A percentile compares a stretch with the other conserved stretches of the same genome.
phyloP scores from a whole-genome alignment of 1,284 basidiomycete genomes.

The Exobasidium cylindrosporum region DNA sequence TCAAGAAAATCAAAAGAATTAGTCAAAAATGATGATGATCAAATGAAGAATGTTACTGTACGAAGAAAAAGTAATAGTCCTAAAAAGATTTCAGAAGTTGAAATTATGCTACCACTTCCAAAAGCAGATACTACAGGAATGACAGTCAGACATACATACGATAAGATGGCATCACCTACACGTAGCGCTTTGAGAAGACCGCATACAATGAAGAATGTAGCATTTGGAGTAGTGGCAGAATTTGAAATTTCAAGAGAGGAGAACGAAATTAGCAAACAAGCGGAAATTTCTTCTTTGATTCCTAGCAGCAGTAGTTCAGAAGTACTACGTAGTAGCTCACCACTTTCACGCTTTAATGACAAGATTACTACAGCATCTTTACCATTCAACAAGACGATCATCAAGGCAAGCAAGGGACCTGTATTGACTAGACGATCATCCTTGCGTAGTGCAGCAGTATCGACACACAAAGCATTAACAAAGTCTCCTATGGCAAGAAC shows the following conservation, averaged over 20 bases:
- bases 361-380: neutral
- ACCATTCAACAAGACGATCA: neutral
- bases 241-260: neutral
- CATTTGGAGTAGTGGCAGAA: neutral
- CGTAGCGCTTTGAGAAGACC: neutral
- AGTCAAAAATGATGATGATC: no score
- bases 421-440: neutral
- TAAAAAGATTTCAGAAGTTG: neutral
- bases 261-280: neutral
- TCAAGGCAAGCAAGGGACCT: neutral
- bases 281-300: neutral
- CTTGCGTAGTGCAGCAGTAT: neutral
- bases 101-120: neutral
- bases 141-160: neutral
- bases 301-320: neutral
- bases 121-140: conserved; percentile 2
- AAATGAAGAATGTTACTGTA: neutral
- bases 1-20: neutral
- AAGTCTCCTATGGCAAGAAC: neutral
- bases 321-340: neutral
- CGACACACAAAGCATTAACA: neutral
- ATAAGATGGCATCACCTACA: neutral
- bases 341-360: neutral
- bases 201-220: neutral
- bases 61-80: neutral